Percentiles rank a stretch among this genome's conserved stretches.
Conservation (phyloP, 1,284 basidiomycete genomes). For the Wolfiporia cocos region DNA sequence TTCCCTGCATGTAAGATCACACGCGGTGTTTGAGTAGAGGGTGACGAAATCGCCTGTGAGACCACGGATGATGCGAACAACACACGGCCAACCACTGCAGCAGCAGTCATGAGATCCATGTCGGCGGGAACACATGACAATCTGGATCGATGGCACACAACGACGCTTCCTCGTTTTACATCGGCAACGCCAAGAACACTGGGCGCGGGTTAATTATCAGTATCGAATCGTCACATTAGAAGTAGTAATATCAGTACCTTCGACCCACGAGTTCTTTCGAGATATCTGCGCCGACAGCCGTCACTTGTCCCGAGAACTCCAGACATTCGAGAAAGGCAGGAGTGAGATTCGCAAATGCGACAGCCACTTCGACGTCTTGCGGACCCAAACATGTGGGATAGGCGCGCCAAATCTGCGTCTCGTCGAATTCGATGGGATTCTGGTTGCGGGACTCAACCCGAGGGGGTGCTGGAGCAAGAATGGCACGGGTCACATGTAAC, state of each 20-base stretch:
- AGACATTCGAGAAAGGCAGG: constrained; percentile 9
- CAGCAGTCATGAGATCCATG: neutral
- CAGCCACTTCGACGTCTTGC: constrained; percentile 12
- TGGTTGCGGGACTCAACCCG: neutral
- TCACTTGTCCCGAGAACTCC: constrained; percentile 9
- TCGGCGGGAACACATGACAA: neutral
- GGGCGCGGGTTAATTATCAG: neutral
- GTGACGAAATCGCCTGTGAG: neutral
- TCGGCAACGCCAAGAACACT: constrained; percentile 7
- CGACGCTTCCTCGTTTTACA: neutral
- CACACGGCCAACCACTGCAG: constrained; percentile 1
- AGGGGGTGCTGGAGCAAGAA: constrained; percentile 6
- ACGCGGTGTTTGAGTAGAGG: neutral
- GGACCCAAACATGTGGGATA: constrained; percentile 9
- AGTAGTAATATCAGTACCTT: neutral
- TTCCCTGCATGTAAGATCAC: constrained; percentile 4
- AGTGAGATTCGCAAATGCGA: constrained; percentile 8
- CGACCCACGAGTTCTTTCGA: neutral
- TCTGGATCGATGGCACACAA: constrained; percentile 3
- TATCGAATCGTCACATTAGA: neutral
- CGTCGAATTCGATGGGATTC: constrained; percentile 6
- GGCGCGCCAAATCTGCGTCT: constrained; percentile 8
- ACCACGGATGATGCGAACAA: neutral
- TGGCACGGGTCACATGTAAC: constrained; percentile 11
- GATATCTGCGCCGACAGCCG: constrained; percentile 1